Conservation (phyloP, 2,329 filamentous ascomycete species). For the Cytospora schulzeri region DNA sequence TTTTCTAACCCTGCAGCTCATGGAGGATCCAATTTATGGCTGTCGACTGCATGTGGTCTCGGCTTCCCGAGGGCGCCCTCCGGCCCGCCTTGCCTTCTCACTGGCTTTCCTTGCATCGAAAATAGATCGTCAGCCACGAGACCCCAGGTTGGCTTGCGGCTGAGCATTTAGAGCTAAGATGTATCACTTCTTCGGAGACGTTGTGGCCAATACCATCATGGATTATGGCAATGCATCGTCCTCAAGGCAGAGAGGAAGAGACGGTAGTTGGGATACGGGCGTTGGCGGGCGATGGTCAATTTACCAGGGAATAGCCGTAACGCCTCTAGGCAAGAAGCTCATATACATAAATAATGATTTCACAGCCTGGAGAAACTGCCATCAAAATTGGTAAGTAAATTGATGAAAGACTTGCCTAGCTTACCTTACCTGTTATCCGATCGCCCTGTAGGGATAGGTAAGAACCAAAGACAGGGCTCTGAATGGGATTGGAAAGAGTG, state of each 20-base stretch:
- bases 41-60: background rate
- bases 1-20: background rate
- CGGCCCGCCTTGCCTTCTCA: constrained; percentile 5
- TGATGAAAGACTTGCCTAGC: no score
- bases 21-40: background rate
- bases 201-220: background rate
- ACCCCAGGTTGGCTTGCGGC: background rate
- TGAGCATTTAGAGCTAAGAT: constrained; percentile 5
- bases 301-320: background rate
- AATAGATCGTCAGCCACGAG: constrained; percentile 1
- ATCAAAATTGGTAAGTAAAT: no score
- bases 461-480: no score
- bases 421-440: no score
- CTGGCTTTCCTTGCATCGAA: background rate
- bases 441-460: no score
- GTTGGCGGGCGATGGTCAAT: background rate
- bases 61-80: constrained; percentile 11
- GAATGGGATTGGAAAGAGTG: no score
- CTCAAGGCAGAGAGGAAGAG: background rate
- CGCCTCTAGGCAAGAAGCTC: background rate
- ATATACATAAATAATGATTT: background rate
- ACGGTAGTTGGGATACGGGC: background rate
- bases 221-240: background rate
- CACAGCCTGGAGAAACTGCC: no score
- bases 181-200: background rate